A percentile compares a stretch with the other conserved stretches of the same genome.
Conservation (phyloP, 1,284 basidiomycete species). For the Rhodotorula sp. region DNA sequence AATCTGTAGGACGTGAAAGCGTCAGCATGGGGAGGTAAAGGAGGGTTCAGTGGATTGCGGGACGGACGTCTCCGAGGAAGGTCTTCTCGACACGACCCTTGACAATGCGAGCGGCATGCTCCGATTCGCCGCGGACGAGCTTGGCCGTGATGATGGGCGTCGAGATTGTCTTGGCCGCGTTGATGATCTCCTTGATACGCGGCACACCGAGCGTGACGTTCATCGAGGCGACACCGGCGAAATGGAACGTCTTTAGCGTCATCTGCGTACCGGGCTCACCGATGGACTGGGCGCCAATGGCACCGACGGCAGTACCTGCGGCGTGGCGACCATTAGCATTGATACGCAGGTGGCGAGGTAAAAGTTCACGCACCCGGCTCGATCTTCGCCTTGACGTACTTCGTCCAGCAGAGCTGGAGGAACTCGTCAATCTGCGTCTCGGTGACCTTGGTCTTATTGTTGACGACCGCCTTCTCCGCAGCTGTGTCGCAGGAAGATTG, state of each 20-base stretch:
- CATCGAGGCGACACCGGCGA: constrained; percentile 99
- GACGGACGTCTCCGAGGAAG: constrained; percentile 80
- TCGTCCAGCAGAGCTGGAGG: constrained; percentile 82
- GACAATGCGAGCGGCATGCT: constrained; percentile 91
- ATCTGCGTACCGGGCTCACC: constrained; percentile 99
- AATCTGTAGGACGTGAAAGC: constrained; percentile 58
- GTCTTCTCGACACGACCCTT: constrained; percentile 97
- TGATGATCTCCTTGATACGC: constrained; percentile 99
- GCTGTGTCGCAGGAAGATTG: constrained; percentile 47
- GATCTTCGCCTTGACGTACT: constrained; percentile 90
- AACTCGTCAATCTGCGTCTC: constrained; percentile 75
- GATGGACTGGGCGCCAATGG: constrained; percentile 98
- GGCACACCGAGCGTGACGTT: constrained; percentile 99
- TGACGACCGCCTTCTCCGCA: constrained; percentile 63
- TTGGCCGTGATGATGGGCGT: constrained; percentile 98
- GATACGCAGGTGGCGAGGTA: constrained; percentile 1
- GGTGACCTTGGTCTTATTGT: constrained; percentile 90
- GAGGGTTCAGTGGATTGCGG: neutral
- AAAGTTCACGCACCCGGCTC: constrained; percentile 69
- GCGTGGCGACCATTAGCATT: constrained; percentile 15
- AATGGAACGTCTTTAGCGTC: constrained; percentile 99
- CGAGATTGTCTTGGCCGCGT: constrained; percentile 93
- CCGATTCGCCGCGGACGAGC: constrained; percentile 70
- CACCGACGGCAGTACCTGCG: constrained; percentile 90
- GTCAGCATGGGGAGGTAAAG: constrained; percentile 5